Evolutionary conservation across 2,329 filamentous ascomycete genomes (phyloP), one percentile per base, ranked within the genome.

Genomic region (Talaromyces islandicus): DNA sequence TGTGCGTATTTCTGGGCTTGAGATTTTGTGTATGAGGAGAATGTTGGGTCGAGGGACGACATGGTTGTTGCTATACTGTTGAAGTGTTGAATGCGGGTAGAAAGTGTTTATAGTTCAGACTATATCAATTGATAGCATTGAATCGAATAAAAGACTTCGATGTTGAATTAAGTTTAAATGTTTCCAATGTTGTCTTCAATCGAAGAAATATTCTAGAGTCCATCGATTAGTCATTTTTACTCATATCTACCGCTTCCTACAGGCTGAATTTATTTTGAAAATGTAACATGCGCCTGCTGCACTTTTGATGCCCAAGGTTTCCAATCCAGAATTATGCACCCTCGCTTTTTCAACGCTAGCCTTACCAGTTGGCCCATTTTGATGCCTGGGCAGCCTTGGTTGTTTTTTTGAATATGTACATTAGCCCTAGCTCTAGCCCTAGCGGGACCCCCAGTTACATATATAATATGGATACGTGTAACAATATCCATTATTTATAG

Each of bases 1-100:
- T 83, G 75, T 2, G 75, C 67, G 11, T 73, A 62, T 46, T 68
- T 78, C n/a, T 59, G 57, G n/a, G 64, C 67, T 60, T 70, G 67
- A n/a, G 38, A 24, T 21, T 25, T n/a, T 24, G 63, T 66, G 63
- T 69, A 69, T 10, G 54, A 32, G 17, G 62, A 60, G 58, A 69
- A 69, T 14, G 68, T 68, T 19, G 63, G 63, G 30, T 67, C 63
- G 7, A 52, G 65, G 14, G 25, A 35, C 1, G 54, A 11, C 54
- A 48, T 56, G 21, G 24, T n/a, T 9, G 3, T 3, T 27, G 25
- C 25, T 27, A 27, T 27, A n/a, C n/a, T n/a, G n/a, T n/a, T n/a
- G n/a, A n/a, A n/a, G n/a, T n/a, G n/a, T n/a, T n/a, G n/a, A n/a
- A n/a, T n/a, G n/a, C n/a, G n/a, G n/a, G n/a, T n/a, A n/a, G n/a